phyloP scores from a whole-genome alignment of 805 yeast genomes.

The Saccharomyces kudriavzevii region DNA sequence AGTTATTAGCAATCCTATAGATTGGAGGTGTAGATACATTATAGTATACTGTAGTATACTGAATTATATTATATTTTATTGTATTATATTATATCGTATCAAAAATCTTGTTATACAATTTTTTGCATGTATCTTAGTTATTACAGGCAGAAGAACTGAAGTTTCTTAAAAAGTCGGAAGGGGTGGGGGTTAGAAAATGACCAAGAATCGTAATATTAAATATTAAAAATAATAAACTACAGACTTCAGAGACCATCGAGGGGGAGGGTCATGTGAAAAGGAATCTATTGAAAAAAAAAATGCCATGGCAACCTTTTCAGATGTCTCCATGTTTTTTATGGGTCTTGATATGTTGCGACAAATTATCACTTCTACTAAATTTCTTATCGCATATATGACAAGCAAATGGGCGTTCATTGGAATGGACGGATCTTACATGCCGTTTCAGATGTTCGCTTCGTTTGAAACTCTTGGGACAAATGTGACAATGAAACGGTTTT shows the following conservation, averaged over 20 bases:
- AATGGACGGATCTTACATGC: conserved; percentile 60
- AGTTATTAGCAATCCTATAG: neutral
- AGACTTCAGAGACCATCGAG: neutral
- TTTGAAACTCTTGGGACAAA: conserved; percentile 40
- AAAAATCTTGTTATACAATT: neutral
- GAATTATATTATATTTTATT: neutral
- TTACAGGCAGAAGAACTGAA: neutral
- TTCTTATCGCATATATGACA: conserved; percentile 52
- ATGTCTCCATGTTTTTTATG: conserved; percentile 34
- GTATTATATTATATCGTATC: neutral
- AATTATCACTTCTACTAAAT: conserved; percentile 60
- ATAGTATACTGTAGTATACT: neutral
- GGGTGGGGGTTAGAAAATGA: neutral
- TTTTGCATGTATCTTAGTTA: neutral
- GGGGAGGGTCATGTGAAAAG: neutral
- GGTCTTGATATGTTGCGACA: conserved; percentile 55
- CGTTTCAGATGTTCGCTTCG: conserved; percentile 61
- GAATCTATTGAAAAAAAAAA: neutral
- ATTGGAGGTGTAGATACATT: neutral
- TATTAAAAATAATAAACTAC: neutral
- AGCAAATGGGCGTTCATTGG: conserved; percentile 49
- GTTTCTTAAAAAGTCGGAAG: neutral
- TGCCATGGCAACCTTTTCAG: neutral
- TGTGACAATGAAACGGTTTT: conserved; percentile 32
- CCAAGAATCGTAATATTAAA: neutral